Percentiles rank a stretch among this genome's conserved stretches.
Evolutionary conservation across 768 basidiomycete species (phyloP).

Genomic region (Termitomyces sp.): DNA sequence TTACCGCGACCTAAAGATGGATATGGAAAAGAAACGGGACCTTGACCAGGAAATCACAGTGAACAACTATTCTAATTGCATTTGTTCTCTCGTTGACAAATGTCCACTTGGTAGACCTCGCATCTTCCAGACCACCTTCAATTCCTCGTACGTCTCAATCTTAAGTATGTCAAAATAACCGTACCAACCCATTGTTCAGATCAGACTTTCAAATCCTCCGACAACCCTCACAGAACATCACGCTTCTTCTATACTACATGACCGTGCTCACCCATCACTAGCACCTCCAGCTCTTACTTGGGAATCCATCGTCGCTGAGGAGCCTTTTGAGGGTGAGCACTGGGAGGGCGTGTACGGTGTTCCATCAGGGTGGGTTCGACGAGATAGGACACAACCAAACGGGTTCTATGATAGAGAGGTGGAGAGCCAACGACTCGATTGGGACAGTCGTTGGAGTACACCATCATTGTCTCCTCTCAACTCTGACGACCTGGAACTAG

Average conservation of each 20-base stretch:
- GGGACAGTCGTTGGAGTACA: conserved; percentile 49
- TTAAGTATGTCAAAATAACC: neutral
- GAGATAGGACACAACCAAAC: conserved; percentile 31
- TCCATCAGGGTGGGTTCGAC: conserved; percentile 34
- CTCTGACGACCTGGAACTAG: conserved; percentile 46
- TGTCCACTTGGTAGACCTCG: conserved; percentile 32
- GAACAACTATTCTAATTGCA: neutral
- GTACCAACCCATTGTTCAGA: conserved; percentile 26
- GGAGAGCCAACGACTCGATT: conserved; percentile 18
- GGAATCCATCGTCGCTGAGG: conserved; percentile 74
- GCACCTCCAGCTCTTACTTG: conserved; percentile 51
- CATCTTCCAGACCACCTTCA: conserved; percentile 69
- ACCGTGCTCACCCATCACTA: conserved; percentile 36
- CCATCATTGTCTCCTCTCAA: conserved; percentile 64
- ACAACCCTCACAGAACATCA: conserved; percentile 38
- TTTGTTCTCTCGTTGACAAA: neutral
- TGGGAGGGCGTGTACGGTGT: conserved; percentile 71
- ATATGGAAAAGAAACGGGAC: conserved; percentile 44
- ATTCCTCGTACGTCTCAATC: conserved; percentile 46
- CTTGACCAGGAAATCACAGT: conserved; percentile 67
- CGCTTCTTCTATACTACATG: conserved; percentile 50
- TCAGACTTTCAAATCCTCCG: conserved; percentile 52
- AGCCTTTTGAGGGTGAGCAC: conserved; percentile 82
- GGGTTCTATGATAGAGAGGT: conserved; percentile 16
- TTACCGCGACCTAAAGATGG: conserved; percentile 45